Evolutionary conservation across 345 rosid genomes (phyloP).

Genomic region (Eucalyptus albens): DNA sequence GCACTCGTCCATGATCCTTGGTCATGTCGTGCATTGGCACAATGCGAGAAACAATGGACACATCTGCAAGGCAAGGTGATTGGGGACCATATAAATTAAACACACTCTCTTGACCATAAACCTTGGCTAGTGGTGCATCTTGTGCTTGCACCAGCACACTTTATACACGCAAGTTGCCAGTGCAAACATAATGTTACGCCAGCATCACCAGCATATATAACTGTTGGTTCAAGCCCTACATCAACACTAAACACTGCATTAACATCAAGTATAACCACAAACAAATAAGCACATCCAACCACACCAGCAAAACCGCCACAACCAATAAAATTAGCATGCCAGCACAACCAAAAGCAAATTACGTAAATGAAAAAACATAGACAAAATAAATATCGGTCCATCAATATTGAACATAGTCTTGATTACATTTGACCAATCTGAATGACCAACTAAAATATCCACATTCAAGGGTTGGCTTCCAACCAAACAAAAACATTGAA

Average conservation of each 20-base stretch:
- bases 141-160: not conserved
- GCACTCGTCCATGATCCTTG: not conserved
- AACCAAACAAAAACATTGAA: not conserved
- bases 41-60: no score
- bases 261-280: not conserved
- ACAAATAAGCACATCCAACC: not conserved
- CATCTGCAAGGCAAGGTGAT: no score
- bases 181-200: no score
- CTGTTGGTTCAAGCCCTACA: not conserved
- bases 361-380: no score
- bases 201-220: not conserved
- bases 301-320: not conserved
- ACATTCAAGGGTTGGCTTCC: not conserved
- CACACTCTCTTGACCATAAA: no score
- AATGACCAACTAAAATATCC: not conserved
- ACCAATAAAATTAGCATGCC: no score
- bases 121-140: no score
- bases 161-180: no score
- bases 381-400: not conserved
- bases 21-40: no score
- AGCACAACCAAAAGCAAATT: not conserved
- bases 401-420: no score
- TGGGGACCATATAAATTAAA: no score
- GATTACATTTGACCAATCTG: not conserved
- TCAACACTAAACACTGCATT: not conserved